These are phyloP conservation scores for Solanum microdontum DNA, from an alignment of 257 asterid species.

Conservation along the genomic window DNA sequence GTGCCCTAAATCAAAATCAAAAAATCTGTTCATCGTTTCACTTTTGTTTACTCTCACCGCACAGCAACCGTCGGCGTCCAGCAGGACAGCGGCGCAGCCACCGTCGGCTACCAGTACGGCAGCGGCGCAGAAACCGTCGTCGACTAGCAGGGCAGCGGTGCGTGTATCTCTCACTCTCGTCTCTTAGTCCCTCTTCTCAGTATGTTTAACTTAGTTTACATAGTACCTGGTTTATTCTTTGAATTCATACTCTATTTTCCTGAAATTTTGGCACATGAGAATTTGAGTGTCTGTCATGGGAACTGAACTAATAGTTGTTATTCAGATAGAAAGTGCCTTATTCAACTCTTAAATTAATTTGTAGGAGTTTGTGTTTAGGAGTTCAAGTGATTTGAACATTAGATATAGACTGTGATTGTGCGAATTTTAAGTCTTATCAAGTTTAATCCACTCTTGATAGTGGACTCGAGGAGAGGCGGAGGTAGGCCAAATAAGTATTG, in stretches of 20 bases:
- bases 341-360: not conserved
- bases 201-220: not conserved
- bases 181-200: not conserved
- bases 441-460: not conserved
- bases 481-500: not conserved
- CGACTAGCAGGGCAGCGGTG: not conserved
- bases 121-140: not conserved
- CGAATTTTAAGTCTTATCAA: not conserved
- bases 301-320: not conserved
- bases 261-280: not conserved
- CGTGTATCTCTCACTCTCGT: not conserved
- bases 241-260: not conserved
- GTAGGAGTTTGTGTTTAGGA: not conserved
- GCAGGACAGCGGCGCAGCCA: not conserved
- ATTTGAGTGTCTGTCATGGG: not conserved
- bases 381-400: not conserved
- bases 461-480: not conserved
- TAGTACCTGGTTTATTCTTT: not conserved
- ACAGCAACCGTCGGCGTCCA: not conserved
- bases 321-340: not conserved
- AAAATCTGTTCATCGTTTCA: not conserved
- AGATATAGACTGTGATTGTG: not conserved
- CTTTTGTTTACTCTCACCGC: not conserved
- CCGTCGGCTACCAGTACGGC: not conserved
- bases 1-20: not conserved